Base-by-base conservation (phyloP, 1,284 basidiomycete species). In the Pholiota adiposa region DNA sequence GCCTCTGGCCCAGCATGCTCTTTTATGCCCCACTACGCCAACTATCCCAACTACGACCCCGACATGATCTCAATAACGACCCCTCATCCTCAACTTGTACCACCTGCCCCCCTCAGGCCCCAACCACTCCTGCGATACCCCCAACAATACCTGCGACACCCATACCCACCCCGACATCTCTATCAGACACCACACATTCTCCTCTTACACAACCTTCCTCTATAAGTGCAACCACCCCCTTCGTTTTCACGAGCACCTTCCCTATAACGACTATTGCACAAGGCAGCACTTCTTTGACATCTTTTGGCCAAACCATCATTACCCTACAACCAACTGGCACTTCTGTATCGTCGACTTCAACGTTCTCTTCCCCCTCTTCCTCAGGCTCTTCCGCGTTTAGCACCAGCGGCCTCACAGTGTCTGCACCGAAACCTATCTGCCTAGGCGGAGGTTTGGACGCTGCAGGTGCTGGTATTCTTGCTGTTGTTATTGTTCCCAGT, bases 391-490 rank as follows among this genome's bases (percentile, higher is more conserved):
- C 75, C 31, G 62, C 61, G 14, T 65, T 63, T 52, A 64, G 55
- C 56, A 69, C 69, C 23, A 55, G 68, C 34, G 67, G 67, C 31
- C 60, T 61, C 41, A 65, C 50, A 70, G 49, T 64, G 67, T 67
- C 59, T 19, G 52, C 44, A 19, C 43, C 70, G 21, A 65, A 75
- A 50, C 73, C 79, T 31, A 75, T 88, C 2, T 92, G 89, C 69
- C 78, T 87, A 56, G 89, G 89, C 41, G 65, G 82, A 46, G 87
- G 87, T 1, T 60, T 90, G 27, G 89, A 91, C 71, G 77, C 83
- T 34, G 79, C 81, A n/a, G 80, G 85, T n/a, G 76, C 83, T 57
- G 89, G 89, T 12, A 67, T 90, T 9, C 64, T 92, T 16, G 79
- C 86, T 14, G 79, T 83, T 14, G 67, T 88, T 43, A 71, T 89